Conservation (phyloP, 2,329 filamentous ascomycete genomes). For the Aspergillus quadricinctus region DNA sequence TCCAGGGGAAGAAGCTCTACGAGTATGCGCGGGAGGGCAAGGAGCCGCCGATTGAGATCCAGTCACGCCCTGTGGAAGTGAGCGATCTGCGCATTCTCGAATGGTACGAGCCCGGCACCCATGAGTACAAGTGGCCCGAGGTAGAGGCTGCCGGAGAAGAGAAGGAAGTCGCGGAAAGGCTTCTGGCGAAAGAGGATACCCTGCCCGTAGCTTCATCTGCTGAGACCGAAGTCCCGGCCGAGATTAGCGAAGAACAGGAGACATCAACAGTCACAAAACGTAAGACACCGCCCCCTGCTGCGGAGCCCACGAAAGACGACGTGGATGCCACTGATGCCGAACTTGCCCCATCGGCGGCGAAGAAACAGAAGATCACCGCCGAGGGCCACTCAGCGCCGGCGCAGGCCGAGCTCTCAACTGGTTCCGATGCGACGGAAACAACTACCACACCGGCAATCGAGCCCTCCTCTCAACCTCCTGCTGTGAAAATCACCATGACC, state of each 20-base stretch:
- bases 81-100: conserved; percentile 74
- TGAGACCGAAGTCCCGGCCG: conserved; percentile 25
- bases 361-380: conserved; percentile 29
- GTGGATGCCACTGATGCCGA: conserved; percentile 7
- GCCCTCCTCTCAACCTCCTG: conserved; percentile 51
- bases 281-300: conserved; percentile 30
- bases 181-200: conserved; percentile 41
- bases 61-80: conserved; percentile 74
- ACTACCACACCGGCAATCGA: conserved; percentile 2
- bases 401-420: conserved; percentile 10
- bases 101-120: conserved; percentile 75
- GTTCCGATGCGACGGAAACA: conserved; percentile 2
- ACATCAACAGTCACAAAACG: conserved; percentile 25
- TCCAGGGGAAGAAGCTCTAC: conserved; percentile 90
- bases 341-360: conserved; percentile 8
- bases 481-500: conserved; percentile 79
- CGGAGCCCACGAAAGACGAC: conserved; percentile 16
- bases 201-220: conserved; percentile 15
- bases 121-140: conserved; percentile 73
- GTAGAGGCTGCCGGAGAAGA: conserved; percentile 73
- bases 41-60: conserved; percentile 78
- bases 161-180: conserved; percentile 69
- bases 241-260: conserved; percentile 8
- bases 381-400: conserved; percentile 22
- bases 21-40: conserved; percentile 92